Evolutionary conservation across 164 flowering plant species (phyloP).

Genomic region (Annona cherimola): DNA sequence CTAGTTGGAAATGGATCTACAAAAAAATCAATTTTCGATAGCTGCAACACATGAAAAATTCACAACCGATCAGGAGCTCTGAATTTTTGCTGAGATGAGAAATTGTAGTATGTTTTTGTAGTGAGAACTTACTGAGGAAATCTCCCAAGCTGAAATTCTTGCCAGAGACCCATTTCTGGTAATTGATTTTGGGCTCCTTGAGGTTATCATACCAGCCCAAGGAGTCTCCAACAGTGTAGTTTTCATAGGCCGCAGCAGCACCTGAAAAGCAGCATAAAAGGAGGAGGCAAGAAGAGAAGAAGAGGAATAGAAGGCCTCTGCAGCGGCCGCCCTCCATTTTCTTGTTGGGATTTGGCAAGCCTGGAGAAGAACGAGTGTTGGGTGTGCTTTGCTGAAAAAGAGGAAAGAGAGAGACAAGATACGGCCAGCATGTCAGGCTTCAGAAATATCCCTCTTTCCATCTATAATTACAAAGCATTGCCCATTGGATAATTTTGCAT

Average conservation of each 20-base stretch:
- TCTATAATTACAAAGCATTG: background rate
- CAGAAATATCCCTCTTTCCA: background rate
- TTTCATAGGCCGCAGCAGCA: conserved; percentile 56
- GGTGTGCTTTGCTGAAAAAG: background rate
- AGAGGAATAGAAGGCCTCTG: conserved; percentile 1
- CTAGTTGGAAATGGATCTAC: background rate
- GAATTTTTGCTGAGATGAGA: background rate
- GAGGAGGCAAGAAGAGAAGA: background rate
- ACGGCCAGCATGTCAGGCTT: conserved; percentile 1
- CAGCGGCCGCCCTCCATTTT: conserved; percentile 5
- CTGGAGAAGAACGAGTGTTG: background rate
- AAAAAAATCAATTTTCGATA: background rate
- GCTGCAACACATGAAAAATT: background rate
- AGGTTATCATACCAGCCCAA: conserved; percentile 84
- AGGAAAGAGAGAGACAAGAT: background rate
- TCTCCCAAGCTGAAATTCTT: conserved; percentile 80
- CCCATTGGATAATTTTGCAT: too few relatives aligned
- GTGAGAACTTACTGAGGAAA: conserved; percentile 69
- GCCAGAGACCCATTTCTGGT: conserved; percentile 71
- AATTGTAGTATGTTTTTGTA: background rate
- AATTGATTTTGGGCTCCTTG: conserved; percentile 45
- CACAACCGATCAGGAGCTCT: background rate
- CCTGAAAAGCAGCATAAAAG: conserved; percentile 12
- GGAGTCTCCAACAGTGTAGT: conserved; percentile 84
- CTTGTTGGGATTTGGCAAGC: conserved; percentile 2